Evolutionary conservation across 331 rosid species (phyloP).

Genomic region (Malus hybrid): DNA sequence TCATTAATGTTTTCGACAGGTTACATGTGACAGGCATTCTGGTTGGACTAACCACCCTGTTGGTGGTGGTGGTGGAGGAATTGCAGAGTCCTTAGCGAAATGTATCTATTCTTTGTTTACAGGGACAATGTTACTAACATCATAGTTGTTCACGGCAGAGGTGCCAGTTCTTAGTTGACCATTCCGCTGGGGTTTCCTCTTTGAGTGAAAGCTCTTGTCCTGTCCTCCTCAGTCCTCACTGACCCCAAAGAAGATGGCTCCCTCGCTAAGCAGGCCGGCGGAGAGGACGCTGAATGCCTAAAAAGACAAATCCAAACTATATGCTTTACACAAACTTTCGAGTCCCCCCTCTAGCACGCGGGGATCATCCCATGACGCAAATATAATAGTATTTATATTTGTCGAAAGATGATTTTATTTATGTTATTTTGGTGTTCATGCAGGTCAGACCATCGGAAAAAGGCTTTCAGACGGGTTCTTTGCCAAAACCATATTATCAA

Average conservation of each 20-base stretch:
- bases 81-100: constrained; percentile 82
- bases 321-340: too few species aligned
- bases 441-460: constrained; percentile 54
- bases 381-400: neutral
- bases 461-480: constrained; percentile 77
- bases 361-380: too few species aligned
- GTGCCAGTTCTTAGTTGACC: constrained; percentile 46
- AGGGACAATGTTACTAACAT: constrained; percentile 78
- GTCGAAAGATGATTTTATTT: constrained; percentile 11
- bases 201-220: too few species aligned
- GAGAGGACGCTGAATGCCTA: too few species aligned
- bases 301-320: too few species aligned
- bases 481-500: constrained; percentile 81
- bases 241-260: too few species aligned
- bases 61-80: constrained; percentile 93
- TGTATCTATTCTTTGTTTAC: constrained; percentile 45
- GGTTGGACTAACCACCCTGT: constrained; percentile 91
- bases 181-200: too few species aligned
- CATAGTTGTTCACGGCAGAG: constrained; percentile 55
- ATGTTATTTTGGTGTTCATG: constrained; percentile 14
- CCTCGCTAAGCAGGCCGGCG: too few species aligned
- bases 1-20: constrained; percentile 34
- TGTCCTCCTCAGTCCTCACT: too few species aligned
- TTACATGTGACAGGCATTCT: constrained; percentile 85
- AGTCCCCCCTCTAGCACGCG: too few species aligned